Evolutionary conservation across 768 basidiomycete species (phyloP).

Genomic region (Mycena capillaripes): DNA sequence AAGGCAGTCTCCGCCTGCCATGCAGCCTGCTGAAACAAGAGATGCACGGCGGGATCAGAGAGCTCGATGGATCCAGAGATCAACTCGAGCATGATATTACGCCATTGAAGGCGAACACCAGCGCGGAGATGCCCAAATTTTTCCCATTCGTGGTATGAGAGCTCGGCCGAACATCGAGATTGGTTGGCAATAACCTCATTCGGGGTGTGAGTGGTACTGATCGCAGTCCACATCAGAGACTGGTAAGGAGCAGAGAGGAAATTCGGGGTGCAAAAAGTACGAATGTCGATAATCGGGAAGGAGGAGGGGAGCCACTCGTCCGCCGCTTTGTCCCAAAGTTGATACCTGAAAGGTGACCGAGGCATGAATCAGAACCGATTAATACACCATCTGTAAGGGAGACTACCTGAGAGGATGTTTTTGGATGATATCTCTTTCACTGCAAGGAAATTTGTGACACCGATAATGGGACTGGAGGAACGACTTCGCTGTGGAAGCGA

Average conservation of each 20-base stretch:
- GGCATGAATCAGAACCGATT: no score
- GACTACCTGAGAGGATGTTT: constrained; percentile 26
- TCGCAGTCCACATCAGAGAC: constrained; percentile 52
- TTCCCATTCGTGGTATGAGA: constrained; percentile 61
- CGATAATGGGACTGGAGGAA: constrained; percentile 51
- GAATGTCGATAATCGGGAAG: constrained; percentile 25
- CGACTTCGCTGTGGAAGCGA: constrained; percentile 53
- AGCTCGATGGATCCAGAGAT: constrained; percentile 55
- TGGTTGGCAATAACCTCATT: constrained; percentile 54
- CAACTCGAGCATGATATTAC: constrained; percentile 65
- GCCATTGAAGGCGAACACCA: constrained; percentile 62
- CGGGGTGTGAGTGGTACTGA: constrained; percentile 52
- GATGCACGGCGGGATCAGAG: constrained; percentile 53
- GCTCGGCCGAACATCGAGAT: constrained; percentile 41
- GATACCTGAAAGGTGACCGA: constrained; percentile 16
- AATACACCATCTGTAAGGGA: no score
- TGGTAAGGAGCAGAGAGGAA: constrained; percentile 50
- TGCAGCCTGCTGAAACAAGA: constrained; percentile 58
- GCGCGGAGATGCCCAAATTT: constrained; percentile 62
- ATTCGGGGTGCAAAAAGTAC: constrained; percentile 44
- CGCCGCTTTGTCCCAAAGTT: constrained; percentile 1
- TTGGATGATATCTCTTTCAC: not conserved
- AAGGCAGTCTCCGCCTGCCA: constrained; percentile 57
- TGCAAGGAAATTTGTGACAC: not conserved
- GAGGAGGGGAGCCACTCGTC: constrained; percentile 1